Base-by-base conservation (phyloP, 225 moss, liverwort and hornwort genomes). In the Pseudisothecium myosuroides region DNA sequence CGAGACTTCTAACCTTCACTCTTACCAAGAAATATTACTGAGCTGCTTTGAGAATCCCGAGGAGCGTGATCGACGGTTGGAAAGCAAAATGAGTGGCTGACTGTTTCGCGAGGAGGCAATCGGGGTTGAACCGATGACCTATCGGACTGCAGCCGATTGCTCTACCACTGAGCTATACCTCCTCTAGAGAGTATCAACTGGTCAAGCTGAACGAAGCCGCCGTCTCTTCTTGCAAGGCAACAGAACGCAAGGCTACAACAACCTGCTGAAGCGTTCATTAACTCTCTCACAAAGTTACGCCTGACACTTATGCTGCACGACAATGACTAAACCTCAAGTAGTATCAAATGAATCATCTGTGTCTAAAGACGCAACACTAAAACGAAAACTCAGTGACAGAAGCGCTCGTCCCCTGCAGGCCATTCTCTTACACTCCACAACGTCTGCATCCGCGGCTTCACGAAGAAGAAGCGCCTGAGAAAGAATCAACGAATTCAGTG, bases 121-220 rank as follows among this genome's bases (percentile, higher is more conserved):
- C 85, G 85, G 72, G 85, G 58, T 84, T 80, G 80, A 80, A 80
- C 80, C 80, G 80, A 59, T 80, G 80, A 60, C 80, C 80, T 80
- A 80, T 80, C 80, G 80, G 80, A 80, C 80, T 80, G 80, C 80
- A 80, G 80, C 80, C 80, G 80, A 80, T 80, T 80, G 84, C 84
- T 84, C 84, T 84, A 84, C 72, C 85, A 85, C 85, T 85, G 85
- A 85, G 85, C 85, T 85, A 72, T 85, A 85, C 85, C 85, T 85
- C 83, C 80, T 29, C 59, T 41, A 2, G 11, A 4, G 39, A 6
- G 8, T 12, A 2, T 2, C 11, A 11, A 10, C 7, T 5, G 10
- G 3, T 1, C 22, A 7, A 32, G 45, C 45, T 22, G 22, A 34
- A 32, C 6, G 22, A 63, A 62, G 14, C 23, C 45, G 32, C 63